phyloP scores from a whole-genome alignment of 2,329 filamentous ascomycete genomes.

The Colletotrichum sp. region DNA sequence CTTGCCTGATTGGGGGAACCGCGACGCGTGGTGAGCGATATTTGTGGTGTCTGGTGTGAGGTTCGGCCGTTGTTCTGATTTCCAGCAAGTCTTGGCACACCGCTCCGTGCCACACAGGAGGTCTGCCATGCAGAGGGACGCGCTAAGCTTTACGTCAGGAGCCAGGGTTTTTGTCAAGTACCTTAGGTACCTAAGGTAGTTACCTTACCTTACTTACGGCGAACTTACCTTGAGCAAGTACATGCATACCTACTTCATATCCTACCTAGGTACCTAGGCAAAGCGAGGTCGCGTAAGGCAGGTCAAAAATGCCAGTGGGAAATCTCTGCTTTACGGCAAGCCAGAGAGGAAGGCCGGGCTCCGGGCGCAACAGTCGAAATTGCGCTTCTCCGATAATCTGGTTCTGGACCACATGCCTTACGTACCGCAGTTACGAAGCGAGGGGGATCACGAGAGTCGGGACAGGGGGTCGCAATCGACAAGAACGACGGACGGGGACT shows the following conservation, averaged over 20 bases:
- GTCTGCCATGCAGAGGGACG: not conserved
- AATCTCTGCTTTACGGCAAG: not conserved
- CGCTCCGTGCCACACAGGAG: not conserved
- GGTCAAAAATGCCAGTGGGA: not conserved
- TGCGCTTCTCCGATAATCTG: not conserved
- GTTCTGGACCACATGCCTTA: not conserved
- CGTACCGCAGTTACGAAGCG: constrained; percentile 1
- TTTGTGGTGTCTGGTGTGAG: not conserved
- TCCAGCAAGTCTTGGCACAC: constrained; percentile 7
- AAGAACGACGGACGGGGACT: not conserved
- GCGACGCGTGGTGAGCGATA: constrained; percentile 3
- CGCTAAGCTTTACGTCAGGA: constrained; percentile 2
- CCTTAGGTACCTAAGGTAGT: not conserved
- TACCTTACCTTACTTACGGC: not conserved
- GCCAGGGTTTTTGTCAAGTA: not conserved
- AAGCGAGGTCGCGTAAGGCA: not conserved
- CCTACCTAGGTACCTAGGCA: not conserved
- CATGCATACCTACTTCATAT: not conserved
- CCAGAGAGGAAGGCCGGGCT: not conserved
- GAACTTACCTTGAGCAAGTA: not conserved
- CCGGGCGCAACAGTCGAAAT: not conserved
- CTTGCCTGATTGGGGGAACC: not conserved
- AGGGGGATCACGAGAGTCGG: not conserved
- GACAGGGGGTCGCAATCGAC: not conserved
- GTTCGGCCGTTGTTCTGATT: constrained; percentile 1